Evolutionary conservation across 2,329 filamentous ascomycete species (phyloP).

Genomic region (Fonsecaea nubica): DNA sequence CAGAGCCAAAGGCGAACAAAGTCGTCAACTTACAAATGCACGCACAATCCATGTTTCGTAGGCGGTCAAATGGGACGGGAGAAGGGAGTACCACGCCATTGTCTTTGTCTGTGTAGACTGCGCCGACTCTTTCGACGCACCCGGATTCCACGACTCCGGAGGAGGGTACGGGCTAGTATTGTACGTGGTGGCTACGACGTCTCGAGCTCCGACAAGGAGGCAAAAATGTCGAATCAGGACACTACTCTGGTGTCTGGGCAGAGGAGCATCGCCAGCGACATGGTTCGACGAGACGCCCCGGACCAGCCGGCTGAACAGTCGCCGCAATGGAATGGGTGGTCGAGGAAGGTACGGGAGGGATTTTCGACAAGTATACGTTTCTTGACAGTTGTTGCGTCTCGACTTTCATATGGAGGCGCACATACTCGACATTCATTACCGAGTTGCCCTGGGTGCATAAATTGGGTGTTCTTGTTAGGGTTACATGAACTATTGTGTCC

Average conservation of each 20-base stretch:
- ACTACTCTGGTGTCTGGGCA: background rate
- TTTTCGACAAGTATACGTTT: background rate
- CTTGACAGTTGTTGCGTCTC: background rate
- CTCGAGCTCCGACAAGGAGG: background rate
- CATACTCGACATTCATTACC: background rate
- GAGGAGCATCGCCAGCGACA: background rate
- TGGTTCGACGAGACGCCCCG: background rate
- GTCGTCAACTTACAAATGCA: constrained; percentile 61
- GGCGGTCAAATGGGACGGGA: constrained; percentile 63
- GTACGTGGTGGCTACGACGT: too few species aligned
- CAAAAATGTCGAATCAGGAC: background rate
- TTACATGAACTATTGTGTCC: background rate
- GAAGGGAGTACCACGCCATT: constrained; percentile 71
- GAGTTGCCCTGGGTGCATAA: background rate
- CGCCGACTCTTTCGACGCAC: background rate
- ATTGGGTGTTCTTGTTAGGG: too few species aligned
- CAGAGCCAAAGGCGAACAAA: constrained; percentile 6
- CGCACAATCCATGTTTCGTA: constrained; percentile 69
- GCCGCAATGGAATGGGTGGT: background rate
- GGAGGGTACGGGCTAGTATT: too few species aligned
- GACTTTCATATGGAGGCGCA: background rate
- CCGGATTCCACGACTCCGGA: too few species aligned
- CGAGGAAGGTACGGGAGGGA: background rate
- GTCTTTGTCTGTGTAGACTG: background rate
- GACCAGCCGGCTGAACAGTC: background rate